Percentiles rank a stretch among this genome's conserved stretches.
Evolutionary conservation across 805 yeast genomes (phyloP).

Genomic region (Zygoascus ofunaensis): DNA sequence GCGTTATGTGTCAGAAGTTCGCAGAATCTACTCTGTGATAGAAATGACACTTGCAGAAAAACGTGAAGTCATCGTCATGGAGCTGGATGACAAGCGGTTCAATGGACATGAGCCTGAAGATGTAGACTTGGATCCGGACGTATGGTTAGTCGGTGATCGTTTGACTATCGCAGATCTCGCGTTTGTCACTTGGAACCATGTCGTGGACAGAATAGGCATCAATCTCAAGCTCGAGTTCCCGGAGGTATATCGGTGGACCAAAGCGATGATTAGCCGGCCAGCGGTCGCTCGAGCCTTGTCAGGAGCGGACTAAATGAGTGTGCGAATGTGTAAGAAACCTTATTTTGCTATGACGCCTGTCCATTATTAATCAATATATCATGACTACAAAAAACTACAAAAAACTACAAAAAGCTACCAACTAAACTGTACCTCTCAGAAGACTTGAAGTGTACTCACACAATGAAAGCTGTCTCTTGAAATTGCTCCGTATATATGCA

Average conservation of each 20-base stretch:
- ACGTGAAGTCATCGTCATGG: slow-evolving; percentile 84
- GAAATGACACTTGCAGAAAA: slow-evolving; percentile 93
- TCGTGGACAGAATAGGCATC: slow-evolving; percentile 85
- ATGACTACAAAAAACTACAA: too few species aligned
- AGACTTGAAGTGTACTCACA: too few species aligned
- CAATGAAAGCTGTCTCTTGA: too few species aligned
- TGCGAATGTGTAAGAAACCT: too few species aligned
- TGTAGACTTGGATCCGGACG: slow-evolving; percentile 83
- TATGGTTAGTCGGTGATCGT: slow-evolving; percentile 86
- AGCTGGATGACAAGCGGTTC: slow-evolving; percentile 50
- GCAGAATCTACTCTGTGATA: slow-evolving; percentile 86
- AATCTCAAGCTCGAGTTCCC: slow-evolving; percentile 73
- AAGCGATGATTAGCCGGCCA: slow-evolving; percentile 90
- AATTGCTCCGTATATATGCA: too few species aligned
- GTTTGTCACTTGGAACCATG: slow-evolving; percentile 96
- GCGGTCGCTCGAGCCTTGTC: slow-evolving; percentile 81
- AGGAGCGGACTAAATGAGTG: slow-evolving; percentile 31
- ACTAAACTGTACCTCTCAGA: too few species aligned
- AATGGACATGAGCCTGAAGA: slow-evolving; percentile 77
- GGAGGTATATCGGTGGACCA: slow-evolving; percentile 93
- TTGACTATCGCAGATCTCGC: slow-evolving; percentile 79
- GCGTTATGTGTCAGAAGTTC: slow-evolving; percentile 82
- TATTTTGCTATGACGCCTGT: too few species aligned
- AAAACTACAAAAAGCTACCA: too few species aligned
- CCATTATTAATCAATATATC: too few species aligned